Evolutionary conservation across 2,329 filamentous ascomycete species (phyloP).

Genomic region (Neonectria neomacrospora): DNA sequence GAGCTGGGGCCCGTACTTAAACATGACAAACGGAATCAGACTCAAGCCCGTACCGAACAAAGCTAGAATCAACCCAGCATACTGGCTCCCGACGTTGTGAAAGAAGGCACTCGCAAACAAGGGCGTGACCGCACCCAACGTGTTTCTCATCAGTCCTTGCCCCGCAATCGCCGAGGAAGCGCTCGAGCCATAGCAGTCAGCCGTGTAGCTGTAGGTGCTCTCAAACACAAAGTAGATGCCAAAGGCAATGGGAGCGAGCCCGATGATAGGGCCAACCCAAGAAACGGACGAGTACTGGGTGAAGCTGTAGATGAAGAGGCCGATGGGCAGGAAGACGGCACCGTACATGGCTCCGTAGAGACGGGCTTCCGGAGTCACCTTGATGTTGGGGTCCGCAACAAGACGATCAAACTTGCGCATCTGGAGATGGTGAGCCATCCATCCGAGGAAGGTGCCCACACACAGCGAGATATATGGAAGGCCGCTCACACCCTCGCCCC

Average conservation of each 20-base stretch:
- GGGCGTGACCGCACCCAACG: slow-evolving; percentile 36
- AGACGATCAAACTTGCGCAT: slow-evolving; percentile 39
- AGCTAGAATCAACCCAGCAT: slow-evolving; percentile 36
- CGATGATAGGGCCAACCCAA: slow-evolving; percentile 35
- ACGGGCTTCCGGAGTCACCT: slow-evolving; percentile 37
- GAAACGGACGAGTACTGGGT: slow-evolving; percentile 33
- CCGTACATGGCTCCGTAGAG: slow-evolving; percentile 39
- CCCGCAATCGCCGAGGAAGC: slow-evolving; percentile 38
- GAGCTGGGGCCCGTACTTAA: slow-evolving; percentile 35
- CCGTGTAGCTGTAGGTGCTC: slow-evolving; percentile 38
- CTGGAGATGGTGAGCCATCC: slow-evolving; percentile 36
- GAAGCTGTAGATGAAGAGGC: slow-evolving; percentile 39
- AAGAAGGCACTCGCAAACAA: slow-evolving; percentile 38
- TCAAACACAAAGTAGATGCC: slow-evolving; percentile 40
- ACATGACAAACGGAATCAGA: slow-evolving; percentile 39
- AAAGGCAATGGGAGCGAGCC: slow-evolving; percentile 37
- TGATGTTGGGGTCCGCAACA: slow-evolving; percentile 31
- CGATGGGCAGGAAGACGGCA: slow-evolving; percentile 37
- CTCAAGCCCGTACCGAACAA: slow-evolving; percentile 34
- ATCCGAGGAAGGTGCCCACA: slow-evolving; percentile 35
- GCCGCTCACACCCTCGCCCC: slow-evolving; percentile 33
- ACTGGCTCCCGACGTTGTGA: slow-evolving; percentile 37
- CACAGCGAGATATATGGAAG: slow-evolving; percentile 37
- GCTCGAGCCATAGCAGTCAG: slow-evolving; percentile 38
- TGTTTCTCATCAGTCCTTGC: slow-evolving; percentile 37